A percentile compares a stretch with the other conserved stretches of the same genome.
Conservation (phyloP, 257 asterid genomes). For the Ocimum tenuiflorum region DNA sequence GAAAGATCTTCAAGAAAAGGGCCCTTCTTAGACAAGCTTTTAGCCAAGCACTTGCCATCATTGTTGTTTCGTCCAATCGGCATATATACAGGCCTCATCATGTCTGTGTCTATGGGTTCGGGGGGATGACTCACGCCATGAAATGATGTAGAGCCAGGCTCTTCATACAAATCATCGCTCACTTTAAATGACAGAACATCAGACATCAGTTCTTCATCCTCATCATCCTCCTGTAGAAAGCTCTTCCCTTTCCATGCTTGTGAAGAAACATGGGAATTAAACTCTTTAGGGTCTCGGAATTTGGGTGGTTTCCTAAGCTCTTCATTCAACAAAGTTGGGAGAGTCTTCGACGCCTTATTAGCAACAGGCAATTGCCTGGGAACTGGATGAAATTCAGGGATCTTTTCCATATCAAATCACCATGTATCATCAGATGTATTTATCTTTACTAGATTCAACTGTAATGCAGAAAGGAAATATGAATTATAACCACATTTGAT, state of each 20-base stretch:
- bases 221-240: constrained; percentile 39
- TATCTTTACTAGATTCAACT: constrained; percentile 20
- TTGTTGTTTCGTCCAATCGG: constrained; percentile 51
- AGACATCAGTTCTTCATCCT: constrained; percentile 45
- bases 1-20: constrained; percentile 56
- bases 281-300: constrained; percentile 30
- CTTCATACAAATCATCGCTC: constrained; percentile 56
- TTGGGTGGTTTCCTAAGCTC: constrained; percentile 32
- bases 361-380: constrained; percentile 40
- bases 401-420: constrained; percentile 52
- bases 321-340: constrained; percentile 32
- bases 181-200: constrained; percentile 44
- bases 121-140: constrained; percentile 90
- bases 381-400: constrained; percentile 38
- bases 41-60: constrained; percentile 45
- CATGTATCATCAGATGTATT: constrained; percentile 48
- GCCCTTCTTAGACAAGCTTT: constrained; percentile 51
- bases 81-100: constrained; percentile 66
- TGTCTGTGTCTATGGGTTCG: constrained; percentile 67
- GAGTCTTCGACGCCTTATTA: constrained; percentile 27
- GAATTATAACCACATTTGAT: neutral
- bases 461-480: constrained; percentile 18
- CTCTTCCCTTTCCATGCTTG: constrained; percentile 52
- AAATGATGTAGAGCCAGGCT: constrained; percentile 67
- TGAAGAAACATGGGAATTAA: constrained; percentile 26